Evolutionary conservation across 176 grass and related monocot genomes (phyloP), one percentile per base, ranked within the genome.

Genomic region (Musa acuminata): DNA sequence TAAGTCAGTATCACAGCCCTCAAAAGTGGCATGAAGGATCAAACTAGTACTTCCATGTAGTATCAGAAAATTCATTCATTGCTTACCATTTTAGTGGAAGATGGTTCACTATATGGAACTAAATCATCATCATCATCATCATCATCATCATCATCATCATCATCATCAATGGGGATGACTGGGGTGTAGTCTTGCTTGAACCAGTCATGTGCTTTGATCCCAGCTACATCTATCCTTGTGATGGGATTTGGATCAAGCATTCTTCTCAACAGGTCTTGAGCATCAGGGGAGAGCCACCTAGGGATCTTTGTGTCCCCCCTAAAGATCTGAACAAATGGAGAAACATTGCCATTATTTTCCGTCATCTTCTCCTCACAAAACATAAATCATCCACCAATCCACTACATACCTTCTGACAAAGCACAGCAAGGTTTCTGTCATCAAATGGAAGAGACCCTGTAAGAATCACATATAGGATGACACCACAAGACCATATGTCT

Each of bases 401-500:
- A 43, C 35, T 6, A 43, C 35, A 13, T 83, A 92, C 93, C 87
- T 96, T 96, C 69, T 96, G 93, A 81, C 92, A 96, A 51, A 96
- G 93, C 52, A 96, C 93, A n/a, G 85, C 93, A 2, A 96, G 74
- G 55, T 96, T 96, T 64, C 89, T 75, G 52, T 96, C 93, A 62
- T 92, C 85, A 21, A 96, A 96, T 1, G 89, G 93, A 71, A 92
- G 93, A 55, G 86, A 84, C n/a, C 89, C 93, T 35, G 91, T 55
- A 5, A 92, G 93, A 83, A 96, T 90, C 49, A 86, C 62, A 57
- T 96, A 96, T 5, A 96, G 80, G 73, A 92, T 86, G 8, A 96
- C 93, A 51, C 93, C 93, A 76, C 93, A 96, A 25, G 93, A 96
- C 93, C 89, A 96, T 72, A 92, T 80, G 69, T 92, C 93, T 1